Conservation (phyloP, 192 early-diverging fungal genomes). For the Podila minutissima region DNA sequence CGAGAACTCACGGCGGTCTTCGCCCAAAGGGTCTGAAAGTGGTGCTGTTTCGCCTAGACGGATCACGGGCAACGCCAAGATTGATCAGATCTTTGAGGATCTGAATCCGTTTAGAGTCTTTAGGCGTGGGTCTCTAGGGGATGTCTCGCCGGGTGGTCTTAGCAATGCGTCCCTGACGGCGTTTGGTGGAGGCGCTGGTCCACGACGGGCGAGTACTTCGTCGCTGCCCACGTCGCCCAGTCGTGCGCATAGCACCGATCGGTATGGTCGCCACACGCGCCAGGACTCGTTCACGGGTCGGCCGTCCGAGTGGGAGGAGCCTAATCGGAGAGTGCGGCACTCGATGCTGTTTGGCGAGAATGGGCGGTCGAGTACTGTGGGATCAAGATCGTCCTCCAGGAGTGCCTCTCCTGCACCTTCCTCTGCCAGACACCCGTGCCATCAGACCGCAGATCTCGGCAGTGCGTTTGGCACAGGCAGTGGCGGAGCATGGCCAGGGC, state of each 20-base stretch:
- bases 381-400: conserved; percentile 5
- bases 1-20: neutral
- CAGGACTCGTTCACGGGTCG: conserved; percentile 28
- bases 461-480: neutral
- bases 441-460: neutral
- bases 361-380: conserved; percentile 13
- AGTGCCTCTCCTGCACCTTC: conserved; percentile 6
- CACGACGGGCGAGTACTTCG: neutral
- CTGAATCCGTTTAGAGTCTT: conserved; percentile 37
- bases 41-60: conserved; percentile 9
- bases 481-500: neutral
- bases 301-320: conserved; percentile 46
- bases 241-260: neutral
- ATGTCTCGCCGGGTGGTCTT: neutral
- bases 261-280: conserved; percentile 7
- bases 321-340: conserved; percentile 26
- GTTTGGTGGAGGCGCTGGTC: neutral
- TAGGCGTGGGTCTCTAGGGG: conserved; percentile 5
- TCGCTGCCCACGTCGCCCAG: conserved; percentile 5
- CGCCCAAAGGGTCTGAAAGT: neutral
- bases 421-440: neutral
- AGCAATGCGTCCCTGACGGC: neutral
- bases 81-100: conserved; percentile 37
- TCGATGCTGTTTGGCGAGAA: conserved; percentile 40
- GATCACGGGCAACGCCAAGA: conserved; percentile 31